Conservation (phyloP, 805 yeast species). For the Torulaspora delbrueckii region DNA sequence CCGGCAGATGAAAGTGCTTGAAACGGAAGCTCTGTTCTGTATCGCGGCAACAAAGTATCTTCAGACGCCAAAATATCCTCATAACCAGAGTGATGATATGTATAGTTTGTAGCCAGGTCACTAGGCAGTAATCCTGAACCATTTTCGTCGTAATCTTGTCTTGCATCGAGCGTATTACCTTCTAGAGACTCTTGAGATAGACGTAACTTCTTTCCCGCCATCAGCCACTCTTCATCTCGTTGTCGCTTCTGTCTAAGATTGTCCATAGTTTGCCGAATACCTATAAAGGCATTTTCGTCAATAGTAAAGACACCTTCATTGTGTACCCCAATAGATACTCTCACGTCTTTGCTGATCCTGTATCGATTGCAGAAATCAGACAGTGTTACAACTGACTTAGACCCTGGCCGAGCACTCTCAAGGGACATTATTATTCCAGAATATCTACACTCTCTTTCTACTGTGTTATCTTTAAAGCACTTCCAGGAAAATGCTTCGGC, state of each 20-base stretch:
- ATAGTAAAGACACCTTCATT: constrained; percentile 11
- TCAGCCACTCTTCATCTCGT: neutral
- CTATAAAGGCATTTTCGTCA: constrained; percentile 6
- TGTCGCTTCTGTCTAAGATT: neutral
- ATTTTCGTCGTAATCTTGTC: neutral
- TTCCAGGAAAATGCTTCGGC: neutral
- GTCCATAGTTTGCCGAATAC: neutral
- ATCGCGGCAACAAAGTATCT: neutral
- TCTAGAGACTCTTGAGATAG: constrained; percentile 6
- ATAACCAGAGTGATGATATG: neutral
- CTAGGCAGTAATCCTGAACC: constrained; percentile 2
- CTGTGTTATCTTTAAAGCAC: too few relatives aligned
- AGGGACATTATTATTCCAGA: neutral
- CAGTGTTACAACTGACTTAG: constrained; percentile 7
- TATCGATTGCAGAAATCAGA: constrained; percentile 10
- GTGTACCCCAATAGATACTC: constrained; percentile 7
- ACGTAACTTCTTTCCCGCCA: neutral
- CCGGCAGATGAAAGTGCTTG: constrained; percentile 1
- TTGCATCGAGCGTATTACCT: constrained; percentile 8
- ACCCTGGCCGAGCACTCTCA: neutral
- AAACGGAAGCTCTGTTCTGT: neutral
- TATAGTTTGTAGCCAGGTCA: neutral
- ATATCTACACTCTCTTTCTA: too few relatives aligned
- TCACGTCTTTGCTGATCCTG: constrained; percentile 2
- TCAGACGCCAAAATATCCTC: constrained; percentile 9